These are phyloP conservation scores for Diplodia seriata DNA, from an alignment of 2,329 filamentous ascomycete genomes.

Conservation along the genomic window DNA sequence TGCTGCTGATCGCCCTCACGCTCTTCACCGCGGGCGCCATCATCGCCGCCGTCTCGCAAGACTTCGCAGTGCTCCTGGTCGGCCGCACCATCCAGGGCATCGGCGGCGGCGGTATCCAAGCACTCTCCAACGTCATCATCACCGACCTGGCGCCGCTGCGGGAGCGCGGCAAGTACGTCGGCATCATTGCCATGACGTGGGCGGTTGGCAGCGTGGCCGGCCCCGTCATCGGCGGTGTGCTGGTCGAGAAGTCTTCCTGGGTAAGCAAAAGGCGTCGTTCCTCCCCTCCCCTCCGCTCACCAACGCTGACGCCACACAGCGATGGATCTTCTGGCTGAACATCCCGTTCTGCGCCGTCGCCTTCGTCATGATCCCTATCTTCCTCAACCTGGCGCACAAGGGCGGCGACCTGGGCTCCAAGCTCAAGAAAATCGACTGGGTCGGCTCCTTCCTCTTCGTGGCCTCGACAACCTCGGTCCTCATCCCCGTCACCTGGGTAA, in stretches of 20 bases:
- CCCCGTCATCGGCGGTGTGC: slow-evolving; percentile 44
- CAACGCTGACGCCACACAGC: slow-evolving; percentile 18
- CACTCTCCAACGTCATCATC: slow-evolving; percentile 45
- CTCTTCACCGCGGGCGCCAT: slow-evolving; percentile 56
- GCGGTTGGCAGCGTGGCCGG: slow-evolving; percentile 45
- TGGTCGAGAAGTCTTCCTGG: slow-evolving; percentile 38
- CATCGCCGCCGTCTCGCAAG: slow-evolving; percentile 50
- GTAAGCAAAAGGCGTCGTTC: not conserved
- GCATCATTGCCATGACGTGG: slow-evolving; percentile 38
- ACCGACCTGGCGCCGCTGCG: slow-evolving; percentile 35
- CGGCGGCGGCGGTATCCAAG: slow-evolving; percentile 59
- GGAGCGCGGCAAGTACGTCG: slow-evolving; percentile 38
- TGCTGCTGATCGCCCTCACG: slow-evolving; percentile 49
- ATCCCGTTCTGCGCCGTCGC: slow-evolving; percentile 46
- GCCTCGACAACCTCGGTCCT: slow-evolving; percentile 61
- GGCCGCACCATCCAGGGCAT: slow-evolving; percentile 58
- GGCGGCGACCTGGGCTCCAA: slow-evolving; percentile 51
- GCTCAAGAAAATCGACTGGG: slow-evolving; percentile 63
- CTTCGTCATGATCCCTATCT: slow-evolving; percentile 49
- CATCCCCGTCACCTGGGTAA: slow-evolving; percentile 61
- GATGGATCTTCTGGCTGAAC: slow-evolving; percentile 52
- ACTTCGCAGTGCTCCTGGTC: slow-evolving; percentile 55
- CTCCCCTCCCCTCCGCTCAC: not conserved
- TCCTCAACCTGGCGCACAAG: slow-evolving; percentile 47
- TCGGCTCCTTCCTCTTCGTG: slow-evolving; percentile 65